A percentile compares a stretch with the other conserved stretches of the same genome.
Evolutionary conservation across 2,329 filamentous ascomycete genomes (phyloP).

Genomic region (Botrytis squamosa): DNA sequence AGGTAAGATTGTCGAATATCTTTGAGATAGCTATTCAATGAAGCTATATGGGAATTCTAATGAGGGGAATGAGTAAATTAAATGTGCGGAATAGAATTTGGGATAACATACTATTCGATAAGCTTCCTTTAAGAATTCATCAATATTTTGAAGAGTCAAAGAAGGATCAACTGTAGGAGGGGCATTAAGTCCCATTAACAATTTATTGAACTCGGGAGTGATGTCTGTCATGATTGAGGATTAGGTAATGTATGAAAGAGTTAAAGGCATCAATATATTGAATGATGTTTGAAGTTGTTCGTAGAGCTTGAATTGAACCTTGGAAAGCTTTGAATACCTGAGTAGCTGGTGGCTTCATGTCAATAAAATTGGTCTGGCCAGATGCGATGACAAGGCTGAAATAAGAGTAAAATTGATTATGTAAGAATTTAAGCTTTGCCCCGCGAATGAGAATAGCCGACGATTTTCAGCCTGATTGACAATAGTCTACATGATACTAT

Average conservation of each 20-base stretch:
- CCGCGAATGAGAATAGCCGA: background rate
- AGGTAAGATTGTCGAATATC: constrained; percentile 89
- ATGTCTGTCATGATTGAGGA: constrained; percentile 54
- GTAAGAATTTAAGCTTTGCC: background rate
- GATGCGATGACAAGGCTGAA: constrained; percentile 3
- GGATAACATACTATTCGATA: constrained; percentile 73
- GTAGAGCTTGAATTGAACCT: background rate
- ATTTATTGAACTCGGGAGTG: constrained; percentile 66
- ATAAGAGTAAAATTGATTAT: background rate
- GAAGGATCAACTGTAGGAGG: constrained; percentile 43
- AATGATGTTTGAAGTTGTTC: background rate
- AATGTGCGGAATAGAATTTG: constrained; percentile 19
- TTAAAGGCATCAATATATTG: background rate
- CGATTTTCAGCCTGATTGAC: background rate
- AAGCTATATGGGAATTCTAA: constrained; percentile 81
- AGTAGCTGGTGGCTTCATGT: background rate
- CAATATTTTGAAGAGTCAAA: constrained; percentile 53
- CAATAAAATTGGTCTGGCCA: background rate
- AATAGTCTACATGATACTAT: background rate
- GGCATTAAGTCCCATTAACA: constrained; percentile 60
- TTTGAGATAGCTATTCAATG: constrained; percentile 75
- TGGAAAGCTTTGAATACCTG: background rate
- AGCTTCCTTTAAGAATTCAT: constrained; percentile 90
- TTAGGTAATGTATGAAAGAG: too few species aligned
- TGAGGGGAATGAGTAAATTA: constrained; percentile 28